These are phyloP conservation scores for Pulveroboletus sp. DNA, from an alignment of 768 basidiomycete species.

Conservation along the genomic window DNA sequence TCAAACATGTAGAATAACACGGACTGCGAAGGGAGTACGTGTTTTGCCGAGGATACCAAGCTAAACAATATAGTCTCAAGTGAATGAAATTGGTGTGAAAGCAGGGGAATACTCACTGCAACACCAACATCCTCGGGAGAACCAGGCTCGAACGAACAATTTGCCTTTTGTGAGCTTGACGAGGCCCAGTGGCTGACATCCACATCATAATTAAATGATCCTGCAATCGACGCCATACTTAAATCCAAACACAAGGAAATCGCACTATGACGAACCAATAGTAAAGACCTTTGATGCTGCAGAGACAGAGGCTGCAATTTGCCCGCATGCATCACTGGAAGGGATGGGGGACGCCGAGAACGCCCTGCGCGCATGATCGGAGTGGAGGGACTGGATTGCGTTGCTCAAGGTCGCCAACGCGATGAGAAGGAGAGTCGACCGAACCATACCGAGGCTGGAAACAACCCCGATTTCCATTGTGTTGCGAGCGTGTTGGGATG, in stretches of 20 bases:
- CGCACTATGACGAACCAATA: neutral
- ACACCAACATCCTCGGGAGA: neutral
- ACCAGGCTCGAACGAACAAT: neutral
- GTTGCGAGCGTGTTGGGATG: neutral
- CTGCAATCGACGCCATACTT: neutral
- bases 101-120: neutral
- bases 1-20: too few species aligned
- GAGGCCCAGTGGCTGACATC: slow-evolving; percentile 31
- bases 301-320: slow-evolving; percentile 3
- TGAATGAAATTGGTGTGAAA: too few species aligned
- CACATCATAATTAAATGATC: slow-evolving; percentile 29
- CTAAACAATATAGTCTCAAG: neutral
- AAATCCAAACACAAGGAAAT: too few species aligned
- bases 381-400: neutral
- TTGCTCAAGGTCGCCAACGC: neutral
- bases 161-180: neutral
- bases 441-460: slow-evolving; percentile 1
- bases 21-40: neutral
- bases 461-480: too few species aligned
- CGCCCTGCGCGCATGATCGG: neutral
- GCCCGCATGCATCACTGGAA: neutral
- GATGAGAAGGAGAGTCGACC: neutral
- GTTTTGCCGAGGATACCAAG: neutral
- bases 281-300: slow-evolving; percentile 1
- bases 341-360: neutral